phyloP scores from a whole-genome alignment of 1,284 basidiomycete species.

The Ganoderma meredithae region DNA sequence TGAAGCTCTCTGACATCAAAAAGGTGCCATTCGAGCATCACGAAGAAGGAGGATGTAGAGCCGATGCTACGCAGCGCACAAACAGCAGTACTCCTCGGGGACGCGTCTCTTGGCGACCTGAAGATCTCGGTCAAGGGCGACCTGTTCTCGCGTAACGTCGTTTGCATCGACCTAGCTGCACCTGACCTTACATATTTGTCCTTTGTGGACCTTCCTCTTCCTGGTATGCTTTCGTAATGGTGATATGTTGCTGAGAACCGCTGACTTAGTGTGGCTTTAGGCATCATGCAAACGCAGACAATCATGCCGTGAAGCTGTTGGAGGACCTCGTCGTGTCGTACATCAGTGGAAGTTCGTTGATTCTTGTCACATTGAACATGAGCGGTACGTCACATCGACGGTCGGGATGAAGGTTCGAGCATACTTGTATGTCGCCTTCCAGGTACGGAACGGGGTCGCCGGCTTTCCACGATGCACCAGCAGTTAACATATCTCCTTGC shows the following conservation, averaged over 20 bases:
- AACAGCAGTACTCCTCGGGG: conserved; percentile 44
- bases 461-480: no score
- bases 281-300: conserved; percentile 60
- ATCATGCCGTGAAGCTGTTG: conserved; percentile 51
- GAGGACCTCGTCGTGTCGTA: conserved; percentile 54
- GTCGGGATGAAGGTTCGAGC: no score
- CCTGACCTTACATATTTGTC: conserved; percentile 52
- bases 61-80: conserved; percentile 52
- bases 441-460: no score
- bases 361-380: conserved; percentile 69
- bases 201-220: conserved; percentile 56
- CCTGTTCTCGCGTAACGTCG: conserved; percentile 51
- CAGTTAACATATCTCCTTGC: no score
- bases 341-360: conserved; percentile 51
- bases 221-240: no score
- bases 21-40: conserved; percentile 50
- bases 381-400: no score
- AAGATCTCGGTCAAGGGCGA: background rate
- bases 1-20: conserved; percentile 34
- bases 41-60: conserved; percentile 47
- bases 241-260: background rate
- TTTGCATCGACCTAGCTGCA: conserved; percentile 53
- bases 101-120: background rate
- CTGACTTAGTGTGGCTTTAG: conserved; percentile 40
- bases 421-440: no score